These are phyloP conservation scores for Daldinia eschscholtzii DNA, from an alignment of 2,329 filamentous ascomycete genomes.

Conservation along the genomic window DNA sequence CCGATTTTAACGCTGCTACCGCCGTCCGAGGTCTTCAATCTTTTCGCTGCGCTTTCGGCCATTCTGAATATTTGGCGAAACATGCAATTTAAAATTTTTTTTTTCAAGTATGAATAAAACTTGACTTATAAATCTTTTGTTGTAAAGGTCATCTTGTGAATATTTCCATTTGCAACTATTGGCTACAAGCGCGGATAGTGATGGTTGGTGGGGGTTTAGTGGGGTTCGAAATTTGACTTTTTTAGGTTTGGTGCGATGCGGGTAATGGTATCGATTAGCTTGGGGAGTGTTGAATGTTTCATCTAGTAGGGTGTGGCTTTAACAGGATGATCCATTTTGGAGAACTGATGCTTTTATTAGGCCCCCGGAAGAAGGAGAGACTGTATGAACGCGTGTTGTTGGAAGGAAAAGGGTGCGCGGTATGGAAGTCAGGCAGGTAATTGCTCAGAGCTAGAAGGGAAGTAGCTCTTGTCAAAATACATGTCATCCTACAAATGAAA, in stretches of 20 bases:
- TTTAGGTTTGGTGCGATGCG: background rate
- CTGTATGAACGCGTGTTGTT: slow-evolving; percentile 40
- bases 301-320: slow-evolving; percentile 24
- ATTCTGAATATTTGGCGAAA: slow-evolving; percentile 64
- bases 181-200: background rate
- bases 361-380: slow-evolving; percentile 24
- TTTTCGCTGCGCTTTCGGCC: slow-evolving; percentile 81
- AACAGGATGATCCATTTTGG: slow-evolving; percentile 27
- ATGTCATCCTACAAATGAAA: slow-evolving; percentile 10
- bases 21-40: slow-evolving; percentile 76
- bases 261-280: slow-evolving; percentile 38
- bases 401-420: slow-evolving; percentile 30
- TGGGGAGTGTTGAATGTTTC: slow-evolving; percentile 16
- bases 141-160: slow-evolving; percentile 9
- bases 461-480: slow-evolving; percentile 1
- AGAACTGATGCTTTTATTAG: slow-evolving; percentile 37
- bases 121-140: background rate
- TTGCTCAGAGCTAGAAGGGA: background rate
- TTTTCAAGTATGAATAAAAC: background rate
- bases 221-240: slow-evolving; percentile 1
- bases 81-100: slow-evolving; percentile 51
- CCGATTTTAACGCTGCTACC: slow-evolving; percentile 74
- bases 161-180: slow-evolving; percentile 6
- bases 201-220: slow-evolving; percentile 20
- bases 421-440: background rate